Conservation (phyloP, 495 filamentous ascomycete species). For the Sordaria brevicollis region DNA sequence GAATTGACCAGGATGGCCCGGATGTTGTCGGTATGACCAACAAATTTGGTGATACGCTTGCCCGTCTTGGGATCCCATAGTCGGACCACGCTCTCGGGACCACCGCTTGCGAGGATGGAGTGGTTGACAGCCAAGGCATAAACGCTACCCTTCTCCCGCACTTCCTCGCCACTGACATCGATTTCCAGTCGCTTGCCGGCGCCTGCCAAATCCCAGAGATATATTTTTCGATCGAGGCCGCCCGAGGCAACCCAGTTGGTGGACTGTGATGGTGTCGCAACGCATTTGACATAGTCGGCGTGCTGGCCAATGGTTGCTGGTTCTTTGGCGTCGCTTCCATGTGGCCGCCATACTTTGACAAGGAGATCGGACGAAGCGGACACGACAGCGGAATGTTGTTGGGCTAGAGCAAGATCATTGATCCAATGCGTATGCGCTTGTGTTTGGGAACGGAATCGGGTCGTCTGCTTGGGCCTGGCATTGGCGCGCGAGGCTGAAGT, state of each 20-base stretch:
- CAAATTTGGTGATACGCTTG: conserved; percentile 87
- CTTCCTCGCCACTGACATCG: conserved; percentile 67
- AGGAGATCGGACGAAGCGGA: conserved; percentile 93
- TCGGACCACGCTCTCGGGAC: conserved; percentile 85
- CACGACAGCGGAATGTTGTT: conserved; percentile 73
- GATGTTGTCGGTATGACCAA: conserved; percentile 95
- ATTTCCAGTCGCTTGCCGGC: conserved; percentile 78
- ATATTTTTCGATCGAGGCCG: conserved; percentile 84
- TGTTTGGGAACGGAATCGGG: conserved; percentile 79
- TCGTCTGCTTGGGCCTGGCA: conserved; percentile 32
- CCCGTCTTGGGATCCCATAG: conserved; percentile 89
- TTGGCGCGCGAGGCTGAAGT: conserved; percentile 13
- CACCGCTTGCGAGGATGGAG: conserved; percentile 76
- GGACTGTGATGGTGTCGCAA: conserved; percentile 62
- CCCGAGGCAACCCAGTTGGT: conserved; percentile 93
- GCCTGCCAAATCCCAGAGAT: conserved; percentile 85
- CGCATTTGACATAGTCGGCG: conserved; percentile 89
- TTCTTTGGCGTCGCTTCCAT: conserved; percentile 51
- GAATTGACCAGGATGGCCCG: conserved; percentile 83
- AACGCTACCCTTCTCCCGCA: conserved; percentile 82
- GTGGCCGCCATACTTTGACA: conserved; percentile 91
- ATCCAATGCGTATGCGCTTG: conserved; percentile 99
- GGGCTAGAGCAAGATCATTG: conserved; percentile 84
- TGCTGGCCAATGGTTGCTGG: conserved; percentile 86
- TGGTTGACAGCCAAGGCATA: conserved; percentile 75